Evolutionary conservation across 768 basidiomycete genomes (phyloP).

Genomic region (Tylopilus subfusipes): DNA sequence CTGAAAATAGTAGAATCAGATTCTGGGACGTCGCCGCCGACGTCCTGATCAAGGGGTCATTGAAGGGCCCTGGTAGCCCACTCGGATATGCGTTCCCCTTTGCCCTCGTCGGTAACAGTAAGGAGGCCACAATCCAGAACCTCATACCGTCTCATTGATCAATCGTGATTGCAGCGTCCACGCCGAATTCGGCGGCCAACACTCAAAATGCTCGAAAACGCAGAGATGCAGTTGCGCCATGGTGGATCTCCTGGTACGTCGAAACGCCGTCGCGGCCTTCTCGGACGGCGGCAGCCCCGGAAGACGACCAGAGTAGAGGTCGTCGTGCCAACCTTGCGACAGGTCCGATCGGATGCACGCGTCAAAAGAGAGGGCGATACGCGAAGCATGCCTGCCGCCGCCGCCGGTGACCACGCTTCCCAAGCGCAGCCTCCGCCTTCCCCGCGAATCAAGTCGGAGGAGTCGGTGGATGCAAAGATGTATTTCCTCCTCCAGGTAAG

Average conservation of each 20-base stretch:
- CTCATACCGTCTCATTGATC: not conserved
- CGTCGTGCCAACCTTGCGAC: conserved; percentile 4
- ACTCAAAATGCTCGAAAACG: not conserved
- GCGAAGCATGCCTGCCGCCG: not conserved
- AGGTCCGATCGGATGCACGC: not conserved
- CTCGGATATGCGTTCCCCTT: not conserved
- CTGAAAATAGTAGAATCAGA: too few relatives aligned
- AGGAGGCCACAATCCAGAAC: not conserved
- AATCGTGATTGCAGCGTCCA: not conserved
- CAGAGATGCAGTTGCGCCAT: not conserved
- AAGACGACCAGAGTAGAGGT: conserved; percentile 8
- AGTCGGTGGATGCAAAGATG: not conserved
- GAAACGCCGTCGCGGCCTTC: conserved; percentile 8
- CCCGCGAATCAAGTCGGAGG: conserved; percentile 5
- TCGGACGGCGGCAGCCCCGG: conserved; percentile 1
- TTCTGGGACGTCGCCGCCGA: too few relatives aligned
- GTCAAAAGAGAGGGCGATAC: not conserved
- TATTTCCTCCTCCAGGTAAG: conserved; percentile 4
- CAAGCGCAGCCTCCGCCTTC: not conserved
- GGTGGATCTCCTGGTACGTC: not conserved
- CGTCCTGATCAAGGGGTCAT: too few relatives aligned
- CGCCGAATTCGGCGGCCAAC: conserved; percentile 7
- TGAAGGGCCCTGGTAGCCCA: not conserved
- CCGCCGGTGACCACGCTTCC: not conserved
- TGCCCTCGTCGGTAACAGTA: not conserved